These are phyloP conservation scores for Purpureocillium lavendulum DNA, from an alignment of 2,329 filamentous ascomycete species.

Conservation along the genomic window DNA sequence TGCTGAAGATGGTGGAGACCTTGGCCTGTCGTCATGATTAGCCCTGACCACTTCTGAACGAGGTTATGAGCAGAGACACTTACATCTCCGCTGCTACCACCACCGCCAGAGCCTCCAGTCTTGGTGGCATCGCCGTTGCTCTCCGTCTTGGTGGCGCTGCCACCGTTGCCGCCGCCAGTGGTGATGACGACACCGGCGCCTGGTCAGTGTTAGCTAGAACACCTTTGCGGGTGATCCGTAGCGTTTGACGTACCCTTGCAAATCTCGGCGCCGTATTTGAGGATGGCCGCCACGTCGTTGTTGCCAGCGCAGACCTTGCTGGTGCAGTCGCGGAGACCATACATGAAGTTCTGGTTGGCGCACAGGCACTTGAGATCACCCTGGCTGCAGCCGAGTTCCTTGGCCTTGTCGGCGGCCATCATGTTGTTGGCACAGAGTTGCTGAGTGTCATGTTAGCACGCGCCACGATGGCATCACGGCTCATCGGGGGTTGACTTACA, in stretches of 20 bases:
- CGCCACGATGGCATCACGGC: background rate
- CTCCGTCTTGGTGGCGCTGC: conserved; percentile 1
- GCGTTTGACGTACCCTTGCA: conserved; percentile 26
- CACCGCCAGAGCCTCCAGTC: conserved; percentile 2
- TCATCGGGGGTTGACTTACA: conserved; percentile 32
- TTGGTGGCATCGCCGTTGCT: background rate
- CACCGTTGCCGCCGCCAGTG: conserved; percentile 5
- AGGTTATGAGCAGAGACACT: background rate
- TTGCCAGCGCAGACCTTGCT: conserved; percentile 28
- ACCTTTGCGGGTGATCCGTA: too few species aligned
- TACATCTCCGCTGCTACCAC: background rate
- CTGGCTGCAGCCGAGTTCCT: conserved; percentile 34
- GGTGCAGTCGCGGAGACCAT: conserved; percentile 44
- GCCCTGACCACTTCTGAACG: too few species aligned
- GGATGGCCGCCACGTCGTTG: conserved; percentile 25
- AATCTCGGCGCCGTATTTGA: conserved; percentile 28
- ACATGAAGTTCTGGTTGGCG: conserved; percentile 35
- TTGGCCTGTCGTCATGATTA: background rate
- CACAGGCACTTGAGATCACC: conserved; percentile 38
- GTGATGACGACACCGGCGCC: conserved; percentile 26
- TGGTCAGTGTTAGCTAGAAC: conserved; percentile 11
- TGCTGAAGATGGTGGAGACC: conserved; percentile 28
- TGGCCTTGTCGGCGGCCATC: conserved; percentile 30
- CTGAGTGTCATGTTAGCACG: conserved; percentile 22
- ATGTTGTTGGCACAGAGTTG: conserved; percentile 42